Base-by-base conservation (phyloP, 2,329 filamentous ascomycete species). In the Kalaharituber pfeilii region DNA sequence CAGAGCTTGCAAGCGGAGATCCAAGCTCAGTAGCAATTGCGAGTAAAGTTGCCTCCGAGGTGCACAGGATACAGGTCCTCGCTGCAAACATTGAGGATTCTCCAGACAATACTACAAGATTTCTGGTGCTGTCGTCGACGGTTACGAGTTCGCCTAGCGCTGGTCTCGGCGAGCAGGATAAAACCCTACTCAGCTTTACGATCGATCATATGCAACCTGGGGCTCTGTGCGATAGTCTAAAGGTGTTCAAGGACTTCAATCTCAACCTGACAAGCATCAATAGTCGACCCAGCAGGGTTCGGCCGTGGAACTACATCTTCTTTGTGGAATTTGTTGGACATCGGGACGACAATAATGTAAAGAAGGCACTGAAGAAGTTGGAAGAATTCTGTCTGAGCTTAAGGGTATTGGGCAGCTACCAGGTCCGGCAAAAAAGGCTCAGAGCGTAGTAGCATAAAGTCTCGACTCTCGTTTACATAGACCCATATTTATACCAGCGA, bases 191-290 rank as follows among this genome's bases (percentile, higher is more conserved):
- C 30, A 81, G 82, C 1, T 95, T 96, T 68, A 89, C 82, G 1
- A 78, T 95, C 51, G 76, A 83, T 60, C 86, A 94, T 67, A 72
- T 75, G 11, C 71, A 76, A 26, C 84, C 87, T 0, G 91, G 89
- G n/a, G 83, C 87, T 9, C 71, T 96, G 58, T 87, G 87, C 2
- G 78, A 85, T 62, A 84, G 82, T 27, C 72, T 96, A 56, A 76
- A 81, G 51, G 84, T 86, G 54, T 96, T 96, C 70, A 80, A 80
- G 59, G 72, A 71, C 6, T 75, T 78, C 61, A 75, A 75, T 4
- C 73, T 95, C 55, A 94, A 95, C 66, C 71, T 96, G 61, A 95
- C 88, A 27, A 89, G 82, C 67, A 94, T 96, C 68, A 88, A 87
- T 66, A 87, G 84, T 60, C 71, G 89, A 59, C 89, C 89, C 4